Percentiles rank a stretch among this genome's conserved stretches.
These are phyloP conservation scores for Phytophthora europaea DNA, from an alignment of 352 stramenopile genomes.

Conservation along the genomic window DNA sequence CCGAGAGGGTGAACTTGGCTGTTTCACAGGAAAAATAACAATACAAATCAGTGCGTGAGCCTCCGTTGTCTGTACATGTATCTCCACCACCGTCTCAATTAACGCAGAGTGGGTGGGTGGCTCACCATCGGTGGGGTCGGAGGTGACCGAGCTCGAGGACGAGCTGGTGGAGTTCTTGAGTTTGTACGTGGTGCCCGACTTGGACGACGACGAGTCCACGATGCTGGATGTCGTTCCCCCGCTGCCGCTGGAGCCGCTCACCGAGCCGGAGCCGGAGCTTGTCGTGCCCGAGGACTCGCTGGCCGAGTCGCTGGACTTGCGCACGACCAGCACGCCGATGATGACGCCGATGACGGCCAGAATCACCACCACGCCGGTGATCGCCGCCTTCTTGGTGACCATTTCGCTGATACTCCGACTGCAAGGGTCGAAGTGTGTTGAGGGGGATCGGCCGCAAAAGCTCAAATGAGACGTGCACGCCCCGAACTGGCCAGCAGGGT, in stretches of 20 bases:
- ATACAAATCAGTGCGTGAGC: constrained; percentile 25
- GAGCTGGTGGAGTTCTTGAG: constrained; percentile 36
- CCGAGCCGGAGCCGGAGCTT: constrained; percentile 31
- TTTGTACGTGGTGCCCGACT: constrained; percentile 36
- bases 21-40: constrained; percentile 9
- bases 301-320: constrained; percentile 41
- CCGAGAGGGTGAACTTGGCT: constrained; percentile 58
- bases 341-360: constrained; percentile 61
- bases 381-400: constrained; percentile 44
- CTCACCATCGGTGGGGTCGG: constrained; percentile 57
- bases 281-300: constrained; percentile 38
- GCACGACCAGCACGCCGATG: constrained; percentile 48
- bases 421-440: constrained; percentile 3
- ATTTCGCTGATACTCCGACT: constrained; percentile 26
- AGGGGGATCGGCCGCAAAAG: constrained; percentile 21
- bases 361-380: constrained; percentile 55
- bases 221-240: constrained; percentile 10
- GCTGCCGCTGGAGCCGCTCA: constrained; percentile 12
- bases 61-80: not conserved
- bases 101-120: constrained; percentile 2
- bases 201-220: constrained; percentile 20
- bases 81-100: constrained; percentile 15
- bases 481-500: constrained; percentile 15
- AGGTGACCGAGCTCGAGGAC: constrained; percentile 47
- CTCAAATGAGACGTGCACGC: constrained; percentile 35